Percentiles rank a stretch among this genome's conserved stretches.
Conservation (phyloP, 371 early-diverging fungal genomes). For the Apophysomyces elegans region DNA sequence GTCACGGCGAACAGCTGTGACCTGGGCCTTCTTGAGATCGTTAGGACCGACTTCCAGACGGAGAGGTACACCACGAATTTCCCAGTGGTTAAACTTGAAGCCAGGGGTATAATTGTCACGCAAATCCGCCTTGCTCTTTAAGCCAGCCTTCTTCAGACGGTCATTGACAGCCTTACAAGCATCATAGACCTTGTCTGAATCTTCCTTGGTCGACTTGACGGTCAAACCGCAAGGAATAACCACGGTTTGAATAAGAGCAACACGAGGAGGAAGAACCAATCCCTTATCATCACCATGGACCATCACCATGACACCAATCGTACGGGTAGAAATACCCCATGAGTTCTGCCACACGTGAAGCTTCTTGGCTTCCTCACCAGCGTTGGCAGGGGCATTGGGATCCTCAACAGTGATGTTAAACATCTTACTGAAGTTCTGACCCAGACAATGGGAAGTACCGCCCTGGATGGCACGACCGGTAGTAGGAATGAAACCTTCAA, state of each 20-base stretch:
- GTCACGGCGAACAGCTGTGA: constrained; percentile 89
- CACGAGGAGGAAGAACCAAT: constrained; percentile 97
- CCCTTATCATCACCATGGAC: constrained; percentile 99
- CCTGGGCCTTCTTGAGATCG: constrained; percentile 88
- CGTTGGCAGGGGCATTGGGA: constrained; percentile 43
- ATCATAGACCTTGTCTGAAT: constrained; percentile 66
- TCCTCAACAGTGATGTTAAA: constrained; percentile 69
- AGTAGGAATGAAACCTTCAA: constrained; percentile 98
- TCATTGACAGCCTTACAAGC: constrained; percentile 73
- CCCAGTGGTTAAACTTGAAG: constrained; percentile 99
- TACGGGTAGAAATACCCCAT: constrained; percentile 99
- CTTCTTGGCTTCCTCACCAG: constrained; percentile 52
- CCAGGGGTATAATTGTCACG: constrained; percentile 96
- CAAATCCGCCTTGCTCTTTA: constrained; percentile 91
- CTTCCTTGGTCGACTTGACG: constrained; percentile 80
- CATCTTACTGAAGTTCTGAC: constrained; percentile 99
- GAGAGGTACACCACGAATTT: constrained; percentile 96
- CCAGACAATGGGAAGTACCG: constrained; percentile 99
- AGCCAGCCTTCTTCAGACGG: constrained; percentile 78
- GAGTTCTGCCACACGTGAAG: constrained; percentile 98
- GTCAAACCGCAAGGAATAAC: constrained; percentile 98
- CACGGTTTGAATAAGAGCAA: constrained; percentile 93
- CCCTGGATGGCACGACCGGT: constrained; percentile 99
- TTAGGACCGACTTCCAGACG: constrained; percentile 99
- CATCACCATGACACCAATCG: constrained; percentile 99